Base-by-base conservation (phyloP, 2,329 filamentous ascomycete species). In the Nemania sp. region DNA sequence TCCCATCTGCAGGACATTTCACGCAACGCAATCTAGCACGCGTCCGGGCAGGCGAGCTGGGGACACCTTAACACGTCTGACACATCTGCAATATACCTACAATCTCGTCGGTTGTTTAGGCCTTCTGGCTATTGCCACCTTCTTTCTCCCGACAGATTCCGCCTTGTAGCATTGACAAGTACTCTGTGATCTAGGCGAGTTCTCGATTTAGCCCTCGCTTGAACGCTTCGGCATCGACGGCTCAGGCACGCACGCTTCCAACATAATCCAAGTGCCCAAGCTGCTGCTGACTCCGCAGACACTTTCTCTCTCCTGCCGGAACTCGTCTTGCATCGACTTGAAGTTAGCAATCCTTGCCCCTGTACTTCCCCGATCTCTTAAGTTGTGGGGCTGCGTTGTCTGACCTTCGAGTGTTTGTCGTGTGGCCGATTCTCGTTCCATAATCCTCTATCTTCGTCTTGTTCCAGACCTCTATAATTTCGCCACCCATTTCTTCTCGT, bases 241-340 rank as follows among this genome's bases (percentile, higher is more conserved):
- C n/a, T n/a, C n/a, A 20, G n/a, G 23, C 12, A 44, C 8, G 26
- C 24, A n/a, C n/a, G n/a, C n/a, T n/a, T n/a, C n/a, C n/a, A n/a
- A n/a, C n/a, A n/a, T n/a, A n/a, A n/a, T n/a, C n/a, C n/a, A n/a
- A n/a, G n/a, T n/a, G n/a, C n/a, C n/a, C 17, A 31, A 28, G 11
- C 14, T 22, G 9, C 22, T 30, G 24, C 34, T 15, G 23, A 47
- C 9, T 20, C 37, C 45, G 5, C 41, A 14, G 30, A 52, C 56
- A 9, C 51, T 51, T 59, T 60, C 56, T 60, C 45, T 36, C 28
- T 1, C 30, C n/a, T n/a, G n/a, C n/a, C 39, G 42, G 30, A 54
- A 49, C 30, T 49, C 31, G 5, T 36, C n/a, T 34, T 33, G 49
- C 31, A 37, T 45, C 36, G 42, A 53, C 26, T 26, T 37, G 36